phyloP scores from a whole-genome alignment of 73 alveolate species.

The Paraurostyla sp. region DNA sequence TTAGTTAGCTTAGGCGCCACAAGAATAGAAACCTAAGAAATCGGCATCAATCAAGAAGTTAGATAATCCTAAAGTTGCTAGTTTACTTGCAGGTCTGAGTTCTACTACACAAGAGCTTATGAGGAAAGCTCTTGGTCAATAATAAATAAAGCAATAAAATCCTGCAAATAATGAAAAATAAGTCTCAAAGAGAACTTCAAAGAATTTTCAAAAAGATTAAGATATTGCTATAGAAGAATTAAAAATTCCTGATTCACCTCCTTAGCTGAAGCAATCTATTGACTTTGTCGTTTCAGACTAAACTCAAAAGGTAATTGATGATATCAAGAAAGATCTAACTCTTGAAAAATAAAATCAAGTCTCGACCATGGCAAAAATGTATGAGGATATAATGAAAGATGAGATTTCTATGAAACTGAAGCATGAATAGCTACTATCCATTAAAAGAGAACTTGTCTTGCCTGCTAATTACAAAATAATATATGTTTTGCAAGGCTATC shows the following conservation, averaged over 20 bases:
- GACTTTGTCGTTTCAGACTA: no score
- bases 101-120: background rate
- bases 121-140: background rate
- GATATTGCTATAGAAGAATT: constrained; percentile 5
- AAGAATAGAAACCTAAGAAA: no score
- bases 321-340: no score
- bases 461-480: constrained; percentile 17
- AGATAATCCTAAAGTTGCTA: background rate
- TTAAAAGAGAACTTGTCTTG: constrained; percentile 8
- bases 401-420: constrained; percentile 27
- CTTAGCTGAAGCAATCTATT: no score
- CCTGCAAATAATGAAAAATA: background rate
- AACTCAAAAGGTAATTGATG: no score
- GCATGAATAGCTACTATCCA: background rate
- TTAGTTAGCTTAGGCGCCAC: no score
- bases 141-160: constrained; percentile 4
- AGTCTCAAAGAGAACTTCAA: background rate
- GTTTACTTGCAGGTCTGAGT: background rate
- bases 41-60: no score
- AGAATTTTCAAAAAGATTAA: background rate
- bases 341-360: background rate
- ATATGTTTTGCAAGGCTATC: background rate
- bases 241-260: background rate
- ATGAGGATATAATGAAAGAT: background rate
- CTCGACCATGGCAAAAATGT: background rate